Percentiles rank a stretch among this genome's conserved stretches.
These are phyloP conservation scores for Magnaporthales sp. DNA, from an alignment of 2,329 filamentous ascomycete species.

Conservation along the genomic window DNA sequence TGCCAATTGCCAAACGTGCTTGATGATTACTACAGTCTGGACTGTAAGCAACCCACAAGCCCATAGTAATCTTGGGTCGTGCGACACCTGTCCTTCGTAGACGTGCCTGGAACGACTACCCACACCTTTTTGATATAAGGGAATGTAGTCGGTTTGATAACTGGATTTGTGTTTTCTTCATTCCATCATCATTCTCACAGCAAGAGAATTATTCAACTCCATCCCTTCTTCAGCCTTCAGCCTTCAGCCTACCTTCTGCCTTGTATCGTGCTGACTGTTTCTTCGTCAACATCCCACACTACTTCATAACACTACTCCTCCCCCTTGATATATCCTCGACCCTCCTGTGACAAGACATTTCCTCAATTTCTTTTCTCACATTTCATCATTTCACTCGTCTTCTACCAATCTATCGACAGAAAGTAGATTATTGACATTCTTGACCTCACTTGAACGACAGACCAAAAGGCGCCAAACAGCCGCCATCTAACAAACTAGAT, in stretches of 20 bases:
- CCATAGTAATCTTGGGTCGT: neutral
- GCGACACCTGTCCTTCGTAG: neutral
- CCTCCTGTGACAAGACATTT: neutral
- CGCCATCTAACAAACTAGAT: neutral
- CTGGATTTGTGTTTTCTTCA: neutral
- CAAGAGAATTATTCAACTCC: neutral
- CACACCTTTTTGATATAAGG: neutral
- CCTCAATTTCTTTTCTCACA: neutral
- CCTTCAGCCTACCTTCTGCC: neutral
- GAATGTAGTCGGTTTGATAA: neutral
- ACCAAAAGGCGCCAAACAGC: neutral
- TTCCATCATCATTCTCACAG: conserved; percentile 1
- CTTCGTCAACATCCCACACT: neutral
- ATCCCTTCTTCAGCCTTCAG: neutral
- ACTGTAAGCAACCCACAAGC: neutral
- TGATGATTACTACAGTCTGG: neutral
- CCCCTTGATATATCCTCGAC: neutral
- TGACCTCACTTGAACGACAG: neutral
- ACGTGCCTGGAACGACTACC: neutral
- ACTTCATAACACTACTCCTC: neutral
- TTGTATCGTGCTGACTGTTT: neutral
- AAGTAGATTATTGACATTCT: neutral
- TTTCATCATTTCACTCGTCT: neutral
- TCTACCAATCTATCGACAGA: neutral
- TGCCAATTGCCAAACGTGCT: neutral